Base-by-base conservation (phyloP, 768 basidiomycete species). In the Trametes cubensis region DNA sequence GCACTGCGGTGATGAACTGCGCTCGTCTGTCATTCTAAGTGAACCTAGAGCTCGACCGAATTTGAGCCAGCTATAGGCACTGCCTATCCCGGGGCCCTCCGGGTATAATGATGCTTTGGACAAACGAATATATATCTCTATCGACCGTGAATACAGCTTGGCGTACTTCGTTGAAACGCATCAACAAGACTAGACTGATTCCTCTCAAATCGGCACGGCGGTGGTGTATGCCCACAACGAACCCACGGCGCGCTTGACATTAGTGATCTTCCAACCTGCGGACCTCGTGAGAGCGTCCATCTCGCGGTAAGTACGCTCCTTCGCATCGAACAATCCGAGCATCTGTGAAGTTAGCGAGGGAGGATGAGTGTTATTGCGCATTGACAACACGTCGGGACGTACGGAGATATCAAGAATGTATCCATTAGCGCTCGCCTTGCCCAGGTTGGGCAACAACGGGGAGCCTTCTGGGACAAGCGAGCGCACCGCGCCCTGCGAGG, bases 241-340 rank as follows among this genome's bases (percentile, higher is more conserved):
- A 8, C 63, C 62, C 5, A 56, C 58, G 18, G 63, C 63, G 13
- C 81, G 81, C 6, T 82, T 82, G 54, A 87, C 83, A 44, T 79
- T 80, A 42, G 77, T 71, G 10, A 88, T 78, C 58, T 82, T 85
- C 87, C 87, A 89, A 1, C 87, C 87, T 26, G 86, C 80, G 0
- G 84, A 83, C 28, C 76, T 72, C 11, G 82, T 74, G 23, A 88
- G 73, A 2, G 78, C 75, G 14, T 83, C 79, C 45, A 82, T 78
- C 70, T 89, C 86, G 53, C 83, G 79, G 10, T 88, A 74, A 0
- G 87, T 89, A 4, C 87, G 79, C 67, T 89, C 87, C 67, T 87
- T 83, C 11, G 82, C 79, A 61, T 88, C 86, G 69, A 88, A 84
- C 49, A 78, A 77, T 13, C 79, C 79, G 71, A 85, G 83, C 87